phyloP scores from a whole-genome alignment of 768 basidiomycete species.

The Auriculariales sp. region DNA sequence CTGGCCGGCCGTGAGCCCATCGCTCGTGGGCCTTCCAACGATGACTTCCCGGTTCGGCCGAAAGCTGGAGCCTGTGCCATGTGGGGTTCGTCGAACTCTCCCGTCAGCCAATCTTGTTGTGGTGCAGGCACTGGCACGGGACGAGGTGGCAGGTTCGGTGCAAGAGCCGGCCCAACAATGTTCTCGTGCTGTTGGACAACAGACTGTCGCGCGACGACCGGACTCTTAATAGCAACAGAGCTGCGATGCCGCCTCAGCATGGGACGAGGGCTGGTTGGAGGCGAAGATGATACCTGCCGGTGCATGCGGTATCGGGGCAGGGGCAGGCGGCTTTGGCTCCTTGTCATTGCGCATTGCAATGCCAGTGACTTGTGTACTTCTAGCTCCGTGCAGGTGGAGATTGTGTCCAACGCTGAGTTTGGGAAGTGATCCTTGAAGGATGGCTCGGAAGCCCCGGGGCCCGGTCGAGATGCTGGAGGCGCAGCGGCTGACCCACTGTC shows the following conservation, averaged over 20 bases:
- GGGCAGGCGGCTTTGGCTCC: neutral
- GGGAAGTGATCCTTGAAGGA: neutral
- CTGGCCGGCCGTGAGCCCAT: neutral
- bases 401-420: neutral
- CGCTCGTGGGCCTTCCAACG: neutral
- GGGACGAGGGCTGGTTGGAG: conserved; percentile 20
- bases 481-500: conserved; percentile 8
- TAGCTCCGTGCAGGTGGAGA: neutral
- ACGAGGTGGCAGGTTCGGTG: neutral
- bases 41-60: neutral
- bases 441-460: neutral
- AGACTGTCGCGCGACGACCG: neutral
- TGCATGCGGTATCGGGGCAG: neutral
- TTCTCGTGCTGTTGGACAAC: neutral
- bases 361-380: conserved; percentile 35
- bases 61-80: neutral
- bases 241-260: conserved; percentile 33
- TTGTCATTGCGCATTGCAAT: conserved; percentile 29
- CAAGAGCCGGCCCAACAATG: conserved; percentile 6
- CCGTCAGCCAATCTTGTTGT: conserved; percentile 62
- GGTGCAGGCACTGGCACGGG: neutral
- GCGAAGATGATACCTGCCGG: conserved; percentile 2
- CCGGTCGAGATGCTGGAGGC: neutral
- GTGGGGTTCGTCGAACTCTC: conserved; percentile 28
- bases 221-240: conserved; percentile 31